Base-by-base conservation (phyloP, 208 protist genomes). In the Kentomonas sorsogonicus region DNA sequence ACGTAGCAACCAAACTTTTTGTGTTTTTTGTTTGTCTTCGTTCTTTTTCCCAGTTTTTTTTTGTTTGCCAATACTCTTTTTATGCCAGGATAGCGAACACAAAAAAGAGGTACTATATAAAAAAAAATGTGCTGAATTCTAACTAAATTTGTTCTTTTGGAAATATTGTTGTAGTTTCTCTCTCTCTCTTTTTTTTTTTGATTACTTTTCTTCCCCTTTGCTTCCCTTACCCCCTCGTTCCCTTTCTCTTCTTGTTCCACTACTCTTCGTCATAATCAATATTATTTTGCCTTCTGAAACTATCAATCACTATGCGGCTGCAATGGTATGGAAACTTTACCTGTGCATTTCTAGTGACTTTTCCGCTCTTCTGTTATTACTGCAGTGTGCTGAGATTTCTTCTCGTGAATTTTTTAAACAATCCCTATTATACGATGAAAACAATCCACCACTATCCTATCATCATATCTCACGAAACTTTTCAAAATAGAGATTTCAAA, bases 311-410 rank as follows among this genome's bases (percentile, higher is more conserved):
- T n/a, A n/a, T 13, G 15, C 46, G 20, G 3, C n/a, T 33, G 7
- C 23, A 47, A 52, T 15, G 11, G 5, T 11, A 36, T 36, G 45
- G 83, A 83, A 74, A 60, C 66, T 11, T 47, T 59, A 0, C 63
- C 74, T 0, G 60, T n/a, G n/a, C n/a, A n/a, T n/a, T n/a, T n/a
- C n/a, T n/a, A n/a, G n/a, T n/a, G n/a, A n/a, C n/a, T n/a, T n/a
- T 86, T 40, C 60, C 89, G 0, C 69, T 94, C n/a, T 83, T 76
- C 23, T 83, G 83, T 10, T 94, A 83, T 1, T 94, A 94, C 44
- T 83, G 91, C 62, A 90, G 33, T 36, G 5, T 36, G 7, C 5
- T 36, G 5, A 36, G 11, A 36, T 36, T 5, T 36, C 11, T 36
- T 36, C 33, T 36, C 33, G 11, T 36, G 11, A 15, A 36, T 36